Percentiles rank a stretch among this genome's conserved stretches.
Evolutionary conservation across 176 grass and related monocot species (phyloP).

Genomic region (Triticum timopheevii): DNA sequence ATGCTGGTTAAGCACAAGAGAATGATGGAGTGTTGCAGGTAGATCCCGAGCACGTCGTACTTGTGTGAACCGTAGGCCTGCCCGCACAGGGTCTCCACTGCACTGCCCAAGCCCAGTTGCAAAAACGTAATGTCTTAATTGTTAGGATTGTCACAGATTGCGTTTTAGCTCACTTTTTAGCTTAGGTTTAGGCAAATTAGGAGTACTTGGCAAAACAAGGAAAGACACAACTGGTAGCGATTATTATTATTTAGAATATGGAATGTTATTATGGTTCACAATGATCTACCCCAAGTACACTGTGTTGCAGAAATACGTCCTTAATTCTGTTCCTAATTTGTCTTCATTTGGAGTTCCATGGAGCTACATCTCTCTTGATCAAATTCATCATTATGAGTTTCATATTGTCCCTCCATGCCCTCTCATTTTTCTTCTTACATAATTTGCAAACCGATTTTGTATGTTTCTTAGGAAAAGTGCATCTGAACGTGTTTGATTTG

Average conservation of each 20-base stretch:
- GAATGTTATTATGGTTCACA: too few species aligned
- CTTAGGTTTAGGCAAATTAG: background rate
- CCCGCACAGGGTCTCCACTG: constrained; percentile 84
- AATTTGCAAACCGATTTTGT: background rate
- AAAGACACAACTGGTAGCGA: background rate
- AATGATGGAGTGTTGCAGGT: constrained; percentile 76
- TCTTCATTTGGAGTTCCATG: background rate
- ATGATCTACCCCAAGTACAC: too few species aligned
- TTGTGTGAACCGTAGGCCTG: constrained; percentile 81
- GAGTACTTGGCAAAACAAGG: background rate
- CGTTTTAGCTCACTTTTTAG: background rate
- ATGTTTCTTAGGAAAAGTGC: background rate
- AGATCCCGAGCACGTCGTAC: constrained; percentile 76
- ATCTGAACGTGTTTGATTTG: too few species aligned
- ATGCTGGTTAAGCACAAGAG: constrained; percentile 52
- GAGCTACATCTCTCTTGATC: background rate
- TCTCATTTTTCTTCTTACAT: too few species aligned
- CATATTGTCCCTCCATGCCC: background rate
- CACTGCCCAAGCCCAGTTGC: constrained; percentile 90
- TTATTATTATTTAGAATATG: background rate
- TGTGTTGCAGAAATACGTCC: too few species aligned
- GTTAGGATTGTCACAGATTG: background rate
- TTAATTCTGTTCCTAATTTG: background rate
- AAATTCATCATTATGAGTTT: background rate
- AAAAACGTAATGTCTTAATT: background rate